Evolutionary conservation across 345 rosid species (phyloP), one percentile per base, ranked within the genome.

Genomic region (Trapa bicornis): DNA sequence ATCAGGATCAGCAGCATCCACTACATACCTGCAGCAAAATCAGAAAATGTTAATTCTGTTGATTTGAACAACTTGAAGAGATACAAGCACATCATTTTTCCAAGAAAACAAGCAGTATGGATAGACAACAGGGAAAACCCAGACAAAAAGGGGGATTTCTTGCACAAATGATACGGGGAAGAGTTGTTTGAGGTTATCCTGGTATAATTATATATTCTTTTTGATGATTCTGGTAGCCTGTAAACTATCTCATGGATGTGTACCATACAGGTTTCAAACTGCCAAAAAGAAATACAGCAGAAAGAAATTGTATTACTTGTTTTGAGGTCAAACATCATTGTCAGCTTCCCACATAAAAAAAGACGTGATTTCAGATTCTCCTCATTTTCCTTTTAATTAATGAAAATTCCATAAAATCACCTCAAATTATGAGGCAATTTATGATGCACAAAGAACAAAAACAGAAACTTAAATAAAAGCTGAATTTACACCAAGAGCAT

Each of bases 1-100:
- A 75, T 94, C 99, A 74, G 96, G 71, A 68, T 94, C 99, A 38
- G 99, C 96, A 69, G 93, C 96, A 78, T 94, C 99, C 6, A 91
- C 96, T 43, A 94, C 96, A 74, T 86, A 94, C 53, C 99, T 94
- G 86, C 68, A 62, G 58, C 76, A 77, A 43, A 67, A 62, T 42
- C 37, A 38, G 36, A 63, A 64, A 35, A 65, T 5, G 32, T 6
- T 35, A 11, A 10, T 29, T 58, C 33, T 32, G 37, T 32, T 58
- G 33, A 35, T 50, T n/a, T n/a, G 8, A 54, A 54, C 11, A 54
- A n/a, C 33, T 54, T 54, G 8, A 1, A 38, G 0, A 39, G 67
- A n/a, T 5, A 47, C 32, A 57, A 22, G 22, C 32, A 12, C 63
- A 10, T 32, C 63, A 17, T 14, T 22, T 54, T n/a, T 54, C 29